Evolutionary conservation across 139 green algal genomes (phyloP), one percentile per base, ranked within the genome.

Genomic region (Closterium sp.): DNA sequence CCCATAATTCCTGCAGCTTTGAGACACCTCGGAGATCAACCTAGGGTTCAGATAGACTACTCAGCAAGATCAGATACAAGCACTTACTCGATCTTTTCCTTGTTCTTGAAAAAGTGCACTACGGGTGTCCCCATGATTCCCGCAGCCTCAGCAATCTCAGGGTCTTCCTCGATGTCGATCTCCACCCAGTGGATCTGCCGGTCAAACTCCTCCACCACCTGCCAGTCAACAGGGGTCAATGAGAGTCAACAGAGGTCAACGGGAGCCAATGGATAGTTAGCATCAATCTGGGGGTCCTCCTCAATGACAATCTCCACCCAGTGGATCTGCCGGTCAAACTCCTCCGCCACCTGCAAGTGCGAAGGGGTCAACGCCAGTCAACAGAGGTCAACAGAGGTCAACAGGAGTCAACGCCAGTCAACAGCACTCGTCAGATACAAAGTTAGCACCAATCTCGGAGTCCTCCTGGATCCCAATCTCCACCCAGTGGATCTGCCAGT

Each of bases 271-370:
- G 38, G n/a, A 1, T 19, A 9, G 38, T 16, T 66, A 6, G 4
- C 95, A 25, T 97, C 97, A 89, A 99, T 98, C 90, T 98, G 96
- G 2, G 95, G 94, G 93, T 99, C 97, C 87, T 95, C 84, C 88
- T 97, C 98, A 55, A 99, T 98, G 93, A 99, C 96, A 88, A 99
- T 98, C 93, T 99, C 97, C 35, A 99, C 96, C 64, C 96, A 97
- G 89, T 99, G 95, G 7, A 99, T 88, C 81, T 90, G 31, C 0
- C 91, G 85, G 43, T 84, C 88, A 86, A 91, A 95, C 86, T 95
- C 92, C 10, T 94, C 91, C 7, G 94, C n/a, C n/a, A 95, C 94
- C 92, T 93, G 91, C 76, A 87, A 28, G 8, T 10, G 88, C 8
- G 69, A 23, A 28, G 3, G 55, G 4, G 35, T 31, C 16, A 92